Percentiles rank a stretch among this genome's conserved stretches.
Conservation (phyloP, 2,329 filamentous ascomycete genomes). For the Didymella arachidicola region DNA sequence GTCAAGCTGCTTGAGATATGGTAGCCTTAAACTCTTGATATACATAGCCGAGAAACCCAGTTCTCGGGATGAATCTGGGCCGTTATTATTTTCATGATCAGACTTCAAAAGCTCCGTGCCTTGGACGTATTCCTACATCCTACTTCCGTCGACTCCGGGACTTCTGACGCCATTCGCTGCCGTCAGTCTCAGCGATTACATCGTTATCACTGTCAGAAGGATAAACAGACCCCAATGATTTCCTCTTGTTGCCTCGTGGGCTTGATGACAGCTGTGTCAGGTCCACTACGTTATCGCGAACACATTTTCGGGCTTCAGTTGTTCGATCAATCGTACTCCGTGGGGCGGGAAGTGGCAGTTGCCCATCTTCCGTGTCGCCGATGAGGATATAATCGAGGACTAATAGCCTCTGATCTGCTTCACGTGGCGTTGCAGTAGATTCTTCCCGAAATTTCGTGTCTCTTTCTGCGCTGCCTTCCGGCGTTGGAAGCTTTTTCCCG, state of each 20-base stretch:
- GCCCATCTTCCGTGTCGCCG: background rate
- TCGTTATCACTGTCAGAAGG: background rate
- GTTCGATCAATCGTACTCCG: background rate
- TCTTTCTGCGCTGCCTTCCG: constrained; percentile 4
- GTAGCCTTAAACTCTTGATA: background rate
- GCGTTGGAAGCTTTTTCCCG: background rate
- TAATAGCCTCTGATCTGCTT: background rate
- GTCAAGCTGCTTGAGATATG: background rate
- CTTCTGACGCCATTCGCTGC: background rate
- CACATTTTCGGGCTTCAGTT: background rate
- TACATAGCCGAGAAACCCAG: background rate
- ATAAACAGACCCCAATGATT: background rate
- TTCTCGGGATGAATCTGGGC: too few relatives aligned
- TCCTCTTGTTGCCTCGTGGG: constrained; percentile 4
- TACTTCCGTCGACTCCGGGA: background rate
- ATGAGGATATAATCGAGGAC: background rate
- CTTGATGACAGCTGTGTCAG: background rate
- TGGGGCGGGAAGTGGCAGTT: too few relatives aligned
- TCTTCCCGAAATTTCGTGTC: background rate
- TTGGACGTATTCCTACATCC: background rate
- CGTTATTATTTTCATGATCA: background rate
- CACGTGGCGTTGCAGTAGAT: background rate
- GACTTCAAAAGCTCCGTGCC: background rate
- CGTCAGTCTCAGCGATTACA: background rate
- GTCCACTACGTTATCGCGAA: background rate